Percentiles rank a stretch among this genome's conserved stretches.
phyloP scores from a whole-genome alignment of 1,284 basidiomycete species.

The Moesziomyces antarcticus region DNA sequence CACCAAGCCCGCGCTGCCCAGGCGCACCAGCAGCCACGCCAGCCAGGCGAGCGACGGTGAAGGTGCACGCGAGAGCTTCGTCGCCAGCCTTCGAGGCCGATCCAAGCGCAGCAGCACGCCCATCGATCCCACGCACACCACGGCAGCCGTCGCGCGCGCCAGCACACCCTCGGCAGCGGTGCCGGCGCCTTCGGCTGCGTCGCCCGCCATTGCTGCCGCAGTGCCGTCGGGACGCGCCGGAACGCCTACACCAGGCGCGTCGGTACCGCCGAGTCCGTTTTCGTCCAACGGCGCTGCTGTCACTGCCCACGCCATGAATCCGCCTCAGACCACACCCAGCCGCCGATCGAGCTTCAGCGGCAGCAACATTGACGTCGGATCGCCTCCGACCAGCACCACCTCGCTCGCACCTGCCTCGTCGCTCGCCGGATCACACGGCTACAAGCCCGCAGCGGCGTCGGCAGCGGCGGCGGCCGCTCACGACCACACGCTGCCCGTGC shows the following conservation, averaged over 20 bases:
- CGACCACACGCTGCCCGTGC: slow-evolving; percentile 16
- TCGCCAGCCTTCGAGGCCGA: slow-evolving; percentile 49
- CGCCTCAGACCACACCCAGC: slow-evolving; percentile 58
- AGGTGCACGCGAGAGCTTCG: slow-evolving; percentile 44
- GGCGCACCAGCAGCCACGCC: slow-evolving; percentile 60
- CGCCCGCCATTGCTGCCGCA: slow-evolving; percentile 18
- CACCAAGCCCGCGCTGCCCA: slow-evolving; percentile 53
- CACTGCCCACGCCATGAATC: slow-evolving; percentile 56
- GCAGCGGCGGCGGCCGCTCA: not conserved
- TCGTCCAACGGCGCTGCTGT: slow-evolving; percentile 36
- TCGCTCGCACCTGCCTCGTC: slow-evolving; percentile 51
- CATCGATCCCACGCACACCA: slow-evolving; percentile 40
- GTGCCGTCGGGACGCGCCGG: slow-evolving; percentile 32
- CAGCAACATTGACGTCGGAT: slow-evolving; percentile 55
- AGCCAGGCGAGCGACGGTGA: slow-evolving; percentile 58
- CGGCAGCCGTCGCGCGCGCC: slow-evolving; percentile 26
- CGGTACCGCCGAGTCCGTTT: slow-evolving; percentile 53
- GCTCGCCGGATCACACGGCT: slow-evolving; percentile 20
- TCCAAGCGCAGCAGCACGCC: slow-evolving; percentile 58
- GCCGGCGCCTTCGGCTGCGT: slow-evolving; percentile 15
- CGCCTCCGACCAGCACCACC: slow-evolving; percentile 61
- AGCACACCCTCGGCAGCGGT: slow-evolving; percentile 29
- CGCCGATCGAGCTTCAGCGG: slow-evolving; percentile 64
- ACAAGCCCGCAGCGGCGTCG: slow-evolving; percentile 10
- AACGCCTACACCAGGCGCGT: slow-evolving; percentile 46